These are phyloP conservation scores for Claviceps sp. DNA, from an alignment of 2,329 filamentous ascomycete species.

Conservation along the genomic window DNA sequence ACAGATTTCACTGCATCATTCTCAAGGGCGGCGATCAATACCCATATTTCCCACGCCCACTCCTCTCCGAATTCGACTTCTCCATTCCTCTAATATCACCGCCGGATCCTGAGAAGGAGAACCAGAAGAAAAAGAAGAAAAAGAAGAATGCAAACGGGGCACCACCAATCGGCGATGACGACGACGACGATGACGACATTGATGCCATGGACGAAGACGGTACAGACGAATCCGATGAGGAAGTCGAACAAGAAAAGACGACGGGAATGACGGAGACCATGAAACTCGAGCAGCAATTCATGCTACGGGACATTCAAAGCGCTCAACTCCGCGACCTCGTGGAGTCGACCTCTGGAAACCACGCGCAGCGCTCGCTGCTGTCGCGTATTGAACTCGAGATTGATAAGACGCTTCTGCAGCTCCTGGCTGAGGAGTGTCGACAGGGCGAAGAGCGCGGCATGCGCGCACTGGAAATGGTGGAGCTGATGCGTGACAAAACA, in stretches of 20 bases:
- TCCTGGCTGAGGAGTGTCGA: conserved; percentile 79
- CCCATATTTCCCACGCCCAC: conserved; percentile 79
- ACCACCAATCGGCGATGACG: neutral
- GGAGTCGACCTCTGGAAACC: conserved; percentile 43
- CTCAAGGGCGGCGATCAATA: conserved; percentile 90
- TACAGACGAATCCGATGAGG: conserved; percentile 15
- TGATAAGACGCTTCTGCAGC: conserved; percentile 79
- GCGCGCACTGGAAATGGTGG: conserved; percentile 84
- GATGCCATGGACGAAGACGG: conserved; percentile 23
- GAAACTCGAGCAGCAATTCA: conserved; percentile 66
- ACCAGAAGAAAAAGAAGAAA: conserved; percentile 16
- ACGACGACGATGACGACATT: conserved; percentile 23
- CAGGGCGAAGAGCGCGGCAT: conserved; percentile 88
- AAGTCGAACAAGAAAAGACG: neutral
- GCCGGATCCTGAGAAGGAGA: conserved; percentile 22
- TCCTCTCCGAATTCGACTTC: conserved; percentile 90
- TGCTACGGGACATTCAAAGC: conserved; percentile 59
- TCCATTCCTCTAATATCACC: conserved; percentile 61
- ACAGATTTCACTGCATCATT: conserved; percentile 97
- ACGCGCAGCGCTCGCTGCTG: conserved; percentile 53
- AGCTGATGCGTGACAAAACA: conserved; percentile 68
- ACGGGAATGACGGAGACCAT: conserved; percentile 30
- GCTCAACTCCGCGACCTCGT: conserved; percentile 65
- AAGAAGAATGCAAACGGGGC: conserved; percentile 15
- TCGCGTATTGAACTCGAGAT: conserved; percentile 66